phyloP scores from a whole-genome alignment of 305 asterid genomes.

The Lippia alba region DNA sequence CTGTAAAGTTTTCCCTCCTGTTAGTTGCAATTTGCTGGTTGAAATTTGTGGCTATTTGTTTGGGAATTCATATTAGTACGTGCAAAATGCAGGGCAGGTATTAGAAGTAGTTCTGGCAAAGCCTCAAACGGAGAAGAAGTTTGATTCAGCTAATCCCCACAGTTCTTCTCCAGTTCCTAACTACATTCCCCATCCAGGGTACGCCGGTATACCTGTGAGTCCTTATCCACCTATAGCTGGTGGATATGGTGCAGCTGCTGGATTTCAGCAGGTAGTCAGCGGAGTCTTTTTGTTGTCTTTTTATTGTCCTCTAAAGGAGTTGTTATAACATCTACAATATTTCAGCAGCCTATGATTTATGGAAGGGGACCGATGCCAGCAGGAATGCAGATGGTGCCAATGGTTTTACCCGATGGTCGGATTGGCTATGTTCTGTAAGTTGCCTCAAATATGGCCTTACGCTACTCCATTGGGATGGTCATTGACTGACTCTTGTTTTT shows the following conservation, averaged over 20 bases:
- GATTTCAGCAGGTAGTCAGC: slow-evolving; percentile 78
- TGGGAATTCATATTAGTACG: slow-evolving; percentile 21
- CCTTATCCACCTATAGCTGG: slow-evolving; percentile 71
- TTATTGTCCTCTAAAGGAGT: background rate
- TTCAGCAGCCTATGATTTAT: slow-evolving; percentile 85
- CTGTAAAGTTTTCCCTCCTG: background rate
- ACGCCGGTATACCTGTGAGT: slow-evolving; percentile 74
- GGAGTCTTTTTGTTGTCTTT: background rate
- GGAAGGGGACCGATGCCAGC: slow-evolving; percentile 97
- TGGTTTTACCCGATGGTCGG: slow-evolving; percentile 98
- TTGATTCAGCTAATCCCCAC: slow-evolving; percentile 64
- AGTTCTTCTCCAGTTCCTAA: slow-evolving; percentile 59
- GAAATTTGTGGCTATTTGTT: slow-evolving; percentile 3
- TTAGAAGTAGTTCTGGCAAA: slow-evolving; percentile 94
- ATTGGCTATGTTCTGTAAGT: slow-evolving; percentile 98
- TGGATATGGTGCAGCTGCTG: slow-evolving; percentile 78
- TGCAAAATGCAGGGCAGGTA: slow-evolving; percentile 65
- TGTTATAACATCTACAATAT: slow-evolving; percentile 27
- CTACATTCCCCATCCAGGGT: slow-evolving; percentile 83
- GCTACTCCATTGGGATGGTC: background rate
- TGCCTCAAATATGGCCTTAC: slow-evolving; percentile 15
- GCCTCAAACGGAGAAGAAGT: slow-evolving; percentile 91
- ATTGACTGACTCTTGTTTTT: slow-evolving; percentile 19
- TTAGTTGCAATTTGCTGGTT: background rate
- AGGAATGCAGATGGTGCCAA: slow-evolving; percentile 99